A percentile compares a stretch with the other conserved stretches of the same genome.
phyloP scores from a whole-genome alignment of 352 stramenopile species.

The Phytophthora melonis region DNA sequence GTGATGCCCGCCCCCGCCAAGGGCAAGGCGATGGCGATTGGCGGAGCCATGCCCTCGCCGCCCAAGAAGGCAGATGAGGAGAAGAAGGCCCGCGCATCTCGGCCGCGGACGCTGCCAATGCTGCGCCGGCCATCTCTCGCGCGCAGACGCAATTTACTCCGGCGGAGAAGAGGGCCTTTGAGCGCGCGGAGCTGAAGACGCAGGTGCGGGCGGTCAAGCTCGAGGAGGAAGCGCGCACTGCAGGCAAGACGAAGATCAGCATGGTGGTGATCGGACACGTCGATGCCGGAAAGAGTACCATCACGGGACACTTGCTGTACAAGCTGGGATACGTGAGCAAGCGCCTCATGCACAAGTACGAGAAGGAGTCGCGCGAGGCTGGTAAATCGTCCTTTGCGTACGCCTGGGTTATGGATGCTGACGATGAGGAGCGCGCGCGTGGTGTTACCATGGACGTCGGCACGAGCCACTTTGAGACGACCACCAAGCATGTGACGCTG shows the following conservation, averaged over 20 bases:
- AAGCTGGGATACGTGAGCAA: slow-evolving; percentile 91
- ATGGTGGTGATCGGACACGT: slow-evolving; percentile 98
- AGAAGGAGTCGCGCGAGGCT: slow-evolving; percentile 90
- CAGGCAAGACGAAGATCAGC: slow-evolving; percentile 87
- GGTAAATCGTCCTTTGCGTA: slow-evolving; percentile 97
- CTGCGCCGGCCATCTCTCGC: slow-evolving; percentile 34
- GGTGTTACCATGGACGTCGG: slow-evolving; percentile 98
- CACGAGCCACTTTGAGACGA: slow-evolving; percentile 93
- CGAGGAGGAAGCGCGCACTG: slow-evolving; percentile 51
- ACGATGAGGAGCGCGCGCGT: slow-evolving; percentile 90
- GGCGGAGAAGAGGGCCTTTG: slow-evolving; percentile 71
- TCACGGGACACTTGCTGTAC: slow-evolving; percentile 96
- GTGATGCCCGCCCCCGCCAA: slow-evolving; percentile 52
- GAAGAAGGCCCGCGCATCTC: slow-evolving; percentile 38
- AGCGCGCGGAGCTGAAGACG: slow-evolving; percentile 74
- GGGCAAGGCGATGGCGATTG: slow-evolving; percentile 62
- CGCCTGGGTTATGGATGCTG: slow-evolving; percentile 95
- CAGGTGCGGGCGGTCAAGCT: slow-evolving; percentile 63
- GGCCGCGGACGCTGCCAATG: slow-evolving; percentile 33
- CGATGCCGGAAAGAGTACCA: slow-evolving; percentile 97
- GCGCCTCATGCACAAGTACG: slow-evolving; percentile 92
- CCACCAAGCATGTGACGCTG: slow-evolving; percentile 93
- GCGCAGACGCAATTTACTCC: slow-evolving; percentile 62
- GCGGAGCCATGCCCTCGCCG: slow-evolving; percentile 18
- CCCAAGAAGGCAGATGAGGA: slow-evolving; percentile 14